Conservation (phyloP, 306 rosid species). For the Vigna radiata region DNA sequence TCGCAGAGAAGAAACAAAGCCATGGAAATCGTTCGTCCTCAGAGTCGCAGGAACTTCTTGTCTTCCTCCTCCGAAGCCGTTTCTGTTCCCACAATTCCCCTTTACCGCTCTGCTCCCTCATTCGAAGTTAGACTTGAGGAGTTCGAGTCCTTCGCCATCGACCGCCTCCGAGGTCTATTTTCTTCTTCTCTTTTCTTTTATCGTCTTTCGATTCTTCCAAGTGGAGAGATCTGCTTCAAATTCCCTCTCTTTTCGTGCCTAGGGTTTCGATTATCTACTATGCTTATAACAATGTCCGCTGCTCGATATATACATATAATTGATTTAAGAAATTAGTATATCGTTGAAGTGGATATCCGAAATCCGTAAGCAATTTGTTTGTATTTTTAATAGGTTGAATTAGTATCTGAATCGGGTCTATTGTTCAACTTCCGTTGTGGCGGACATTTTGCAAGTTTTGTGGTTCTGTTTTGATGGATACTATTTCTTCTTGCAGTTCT, state of each 20-base stretch:
- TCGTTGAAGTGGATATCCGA: slow-evolving; percentile 14
- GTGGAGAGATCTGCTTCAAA: slow-evolving; percentile 11
- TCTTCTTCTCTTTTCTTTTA: not conserved
- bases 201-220: slow-evolving; percentile 7
- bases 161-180: slow-evolving; percentile 84
- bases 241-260: not conserved
- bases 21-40: slow-evolving; percentile 70
- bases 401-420: not conserved
- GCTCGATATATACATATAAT: not conserved
- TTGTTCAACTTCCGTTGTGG: slow-evolving; percentile 18
- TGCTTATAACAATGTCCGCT: not conserved
- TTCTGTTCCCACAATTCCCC: slow-evolving; percentile 54
- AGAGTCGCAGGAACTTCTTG: slow-evolving; percentile 48
- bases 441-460: slow-evolving; percentile 1
- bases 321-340: not conserved
- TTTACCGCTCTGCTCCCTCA: slow-evolving; percentile 82
- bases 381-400: not conserved
- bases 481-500: slow-evolving; percentile 71
- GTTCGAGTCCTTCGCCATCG: slow-evolving; percentile 88
- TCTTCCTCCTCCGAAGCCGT: slow-evolving; percentile 43
- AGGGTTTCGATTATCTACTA: slow-evolving; percentile 28
- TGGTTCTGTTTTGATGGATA: slow-evolving; percentile 13
- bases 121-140: slow-evolving; percentile 92
- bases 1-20: slow-evolving; percentile 35
- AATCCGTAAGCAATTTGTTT: not conserved